Conservation (phyloP, 495 filamentous ascomycete genomes). For the Neurospora sublineolata region DNA sequence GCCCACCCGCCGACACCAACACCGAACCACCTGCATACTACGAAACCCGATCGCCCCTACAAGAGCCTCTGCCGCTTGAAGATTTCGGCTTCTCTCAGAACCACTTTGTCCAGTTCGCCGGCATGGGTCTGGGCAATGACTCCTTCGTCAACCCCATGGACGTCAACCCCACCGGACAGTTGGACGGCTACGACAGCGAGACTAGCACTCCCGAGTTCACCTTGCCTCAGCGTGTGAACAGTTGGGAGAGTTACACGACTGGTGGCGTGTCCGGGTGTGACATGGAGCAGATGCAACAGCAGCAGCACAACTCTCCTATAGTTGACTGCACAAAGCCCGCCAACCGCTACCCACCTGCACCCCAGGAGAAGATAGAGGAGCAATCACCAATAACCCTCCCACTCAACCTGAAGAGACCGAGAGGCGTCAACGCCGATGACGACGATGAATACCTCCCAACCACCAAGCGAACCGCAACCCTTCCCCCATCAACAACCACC, state of each 20-base stretch:
- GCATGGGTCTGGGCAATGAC: constrained; percentile 14
- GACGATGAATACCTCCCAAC: constrained; percentile 10
- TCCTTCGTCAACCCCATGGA: constrained; percentile 28
- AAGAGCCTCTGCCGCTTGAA: constrained; percentile 6
- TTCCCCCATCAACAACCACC: not conserved
- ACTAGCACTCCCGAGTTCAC: constrained; percentile 7
- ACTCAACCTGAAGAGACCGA: not conserved
- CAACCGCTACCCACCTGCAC: constrained; percentile 8
- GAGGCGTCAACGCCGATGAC: constrained; percentile 6
- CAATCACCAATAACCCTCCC: constrained; percentile 9
- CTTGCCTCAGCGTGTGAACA: constrained; percentile 3
- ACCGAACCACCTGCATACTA: constrained; percentile 18
- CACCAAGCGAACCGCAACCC: constrained; percentile 5
- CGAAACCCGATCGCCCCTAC: constrained; percentile 25
- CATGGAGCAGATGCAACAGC: constrained; percentile 1
- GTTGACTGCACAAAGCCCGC: constrained; percentile 8
- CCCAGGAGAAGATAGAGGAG: constrained; percentile 25
- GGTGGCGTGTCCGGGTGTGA: constrained; percentile 3
- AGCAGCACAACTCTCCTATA: not conserved
- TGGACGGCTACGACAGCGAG: constrained; percentile 22
- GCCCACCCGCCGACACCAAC: constrained; percentile 26
- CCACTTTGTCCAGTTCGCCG: constrained; percentile 16
- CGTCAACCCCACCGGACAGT: constrained; percentile 25
- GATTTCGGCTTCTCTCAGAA: constrained; percentile 9
- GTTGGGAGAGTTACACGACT: constrained; percentile 12